These are phyloP conservation scores for Beauveria brongniartii DNA, from an alignment of 2,329 filamentous ascomycete genomes.

Conservation along the genomic window DNA sequence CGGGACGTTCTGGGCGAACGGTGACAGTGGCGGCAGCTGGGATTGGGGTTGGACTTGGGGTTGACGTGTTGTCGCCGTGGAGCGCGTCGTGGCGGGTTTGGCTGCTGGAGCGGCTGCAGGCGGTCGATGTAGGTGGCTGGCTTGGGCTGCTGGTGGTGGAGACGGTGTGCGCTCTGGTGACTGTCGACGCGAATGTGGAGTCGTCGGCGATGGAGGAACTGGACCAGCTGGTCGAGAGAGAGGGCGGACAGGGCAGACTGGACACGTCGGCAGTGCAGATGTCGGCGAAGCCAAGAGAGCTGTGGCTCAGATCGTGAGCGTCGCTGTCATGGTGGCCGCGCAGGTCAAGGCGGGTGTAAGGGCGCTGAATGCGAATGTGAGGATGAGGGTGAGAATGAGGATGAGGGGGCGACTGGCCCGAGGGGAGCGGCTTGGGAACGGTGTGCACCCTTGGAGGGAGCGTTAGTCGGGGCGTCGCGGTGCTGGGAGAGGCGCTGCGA, in stretches of 20 bases:
- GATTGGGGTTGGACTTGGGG: neutral
- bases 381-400: neutral
- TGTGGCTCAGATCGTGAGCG: slow-evolving; percentile 1
- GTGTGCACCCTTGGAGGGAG: slow-evolving; percentile 9
- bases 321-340: slow-evolving; percentile 7
- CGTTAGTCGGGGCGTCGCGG: neutral
- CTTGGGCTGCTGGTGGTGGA: slow-evolving; percentile 10
- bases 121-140: slow-evolving; percentile 9
- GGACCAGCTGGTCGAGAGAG: slow-evolving; percentile 9
- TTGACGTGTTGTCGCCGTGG: slow-evolving; percentile 5
- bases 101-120: slow-evolving; percentile 10
- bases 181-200: slow-evolving; percentile 10
- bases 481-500: neutral
- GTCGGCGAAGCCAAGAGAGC: slow-evolving; percentile 5
- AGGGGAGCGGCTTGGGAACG: slow-evolving; percentile 8
- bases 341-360: slow-evolving; percentile 9
- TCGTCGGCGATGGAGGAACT: slow-evolving; percentile 10
- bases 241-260: neutral
- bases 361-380: slow-evolving; percentile 11
- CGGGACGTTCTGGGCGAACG: neutral
- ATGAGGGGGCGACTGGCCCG: slow-evolving; percentile 9
- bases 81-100: slow-evolving; percentile 7
- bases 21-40: neutral
- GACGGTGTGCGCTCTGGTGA: slow-evolving; percentile 11
- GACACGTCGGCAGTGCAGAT: neutral